These are phyloP conservation scores for Termitomyces sp. DNA, from an alignment of 768 basidiomycete species.

Conservation along the genomic window DNA sequence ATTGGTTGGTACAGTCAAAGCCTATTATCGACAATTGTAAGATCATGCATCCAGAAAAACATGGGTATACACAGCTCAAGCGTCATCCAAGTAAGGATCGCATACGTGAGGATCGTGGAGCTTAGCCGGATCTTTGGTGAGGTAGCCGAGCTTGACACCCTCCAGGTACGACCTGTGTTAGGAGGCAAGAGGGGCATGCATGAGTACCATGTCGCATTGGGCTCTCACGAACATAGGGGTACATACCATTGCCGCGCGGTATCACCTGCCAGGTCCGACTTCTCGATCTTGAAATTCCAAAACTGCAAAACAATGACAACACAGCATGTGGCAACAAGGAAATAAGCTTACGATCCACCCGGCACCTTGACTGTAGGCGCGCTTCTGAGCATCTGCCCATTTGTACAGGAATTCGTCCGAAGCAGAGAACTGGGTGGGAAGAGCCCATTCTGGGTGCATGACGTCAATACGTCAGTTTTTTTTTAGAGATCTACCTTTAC, in stretches of 20 bases:
- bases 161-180: conserved; percentile 64
- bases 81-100: conserved; percentile 34
- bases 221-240: background rate
- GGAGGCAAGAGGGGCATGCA: background rate
- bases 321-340: background rate
- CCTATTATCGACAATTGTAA: background rate
- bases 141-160: conserved; percentile 50
- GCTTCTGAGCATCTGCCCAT: conserved; percentile 78
- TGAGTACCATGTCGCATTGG: background rate
- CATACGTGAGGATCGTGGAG: conserved; percentile 61
- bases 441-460: conserved; percentile 34
- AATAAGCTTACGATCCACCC: conserved; percentile 59
- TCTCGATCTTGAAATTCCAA: conserved; percentile 76
- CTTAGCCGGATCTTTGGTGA: conserved; percentile 57
- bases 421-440: conserved; percentile 60
- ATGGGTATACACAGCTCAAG: background rate
- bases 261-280: conserved; percentile 41
- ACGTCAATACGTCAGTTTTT: background rate
- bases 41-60: background rate
- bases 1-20: background rate
- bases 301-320: conserved; percentile 20
- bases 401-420: conserved; percentile 54
- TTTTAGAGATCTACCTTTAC: background rate
- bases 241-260: conserved; percentile 62
- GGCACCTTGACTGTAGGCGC: conserved; percentile 50